These are phyloP conservation scores for Suillus hirtellus DNA, from an alignment of 768 basidiomycete species.

Conservation along the genomic window DNA sequence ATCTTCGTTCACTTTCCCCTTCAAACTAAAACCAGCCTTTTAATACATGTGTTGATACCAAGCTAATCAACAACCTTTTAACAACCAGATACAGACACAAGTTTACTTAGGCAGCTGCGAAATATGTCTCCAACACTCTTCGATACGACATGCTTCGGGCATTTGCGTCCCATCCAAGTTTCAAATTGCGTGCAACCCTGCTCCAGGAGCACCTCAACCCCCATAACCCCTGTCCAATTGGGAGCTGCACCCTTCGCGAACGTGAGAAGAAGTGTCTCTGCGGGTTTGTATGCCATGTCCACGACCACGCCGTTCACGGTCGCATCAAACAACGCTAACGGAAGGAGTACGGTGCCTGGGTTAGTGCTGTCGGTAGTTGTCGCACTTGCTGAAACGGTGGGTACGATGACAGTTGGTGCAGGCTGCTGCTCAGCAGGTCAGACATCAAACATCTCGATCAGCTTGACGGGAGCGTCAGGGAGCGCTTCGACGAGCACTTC, in stretches of 20 bases:
- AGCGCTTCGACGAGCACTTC: constrained; percentile 67
- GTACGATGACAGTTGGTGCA: constrained; percentile 75
- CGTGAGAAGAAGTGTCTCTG: constrained; percentile 74
- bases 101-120: constrained; percentile 17
- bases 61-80: neutral
- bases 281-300: constrained; percentile 94
- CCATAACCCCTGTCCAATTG: constrained; percentile 73
- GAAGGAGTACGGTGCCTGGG: constrained; percentile 45
- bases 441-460: constrained; percentile 56
- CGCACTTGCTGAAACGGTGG: constrained; percentile 79
- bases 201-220: constrained; percentile 83
- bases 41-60: neutral
- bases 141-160: constrained; percentile 50
- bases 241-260: constrained; percentile 54
- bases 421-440: constrained; percentile 45
- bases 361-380: constrained; percentile 45
- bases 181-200: constrained; percentile 88
- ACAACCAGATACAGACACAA: neutral
- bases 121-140: constrained; percentile 45
- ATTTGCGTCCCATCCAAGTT: constrained; percentile 72
- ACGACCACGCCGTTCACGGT: constrained; percentile 73
- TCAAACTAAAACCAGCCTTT: no score
- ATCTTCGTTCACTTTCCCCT: no score
- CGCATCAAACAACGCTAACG: constrained; percentile 55
- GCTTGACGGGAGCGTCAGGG: constrained; percentile 59